A percentile compares a stretch with the other conserved stretches of the same genome.
Evolutionary conservation across 2,329 filamentous ascomycete species (phyloP).

Genomic region (Cephalotrichum gorgonifer): DNA sequence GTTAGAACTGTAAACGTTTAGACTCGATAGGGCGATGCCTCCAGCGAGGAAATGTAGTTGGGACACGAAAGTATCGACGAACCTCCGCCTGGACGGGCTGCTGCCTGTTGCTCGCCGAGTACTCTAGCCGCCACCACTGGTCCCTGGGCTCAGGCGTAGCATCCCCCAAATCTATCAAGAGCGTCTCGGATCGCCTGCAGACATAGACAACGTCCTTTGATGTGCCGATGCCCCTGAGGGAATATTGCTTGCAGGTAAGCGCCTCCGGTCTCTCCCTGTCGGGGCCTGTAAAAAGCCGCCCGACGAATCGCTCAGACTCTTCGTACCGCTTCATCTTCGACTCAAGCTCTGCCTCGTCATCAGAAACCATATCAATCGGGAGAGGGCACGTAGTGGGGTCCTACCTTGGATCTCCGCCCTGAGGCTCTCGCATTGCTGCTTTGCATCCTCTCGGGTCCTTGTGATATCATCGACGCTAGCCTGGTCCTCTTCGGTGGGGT

Average conservation of each 20-base stretch:
- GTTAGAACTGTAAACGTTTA: neutral
- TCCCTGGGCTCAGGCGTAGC: constrained; percentile 19
- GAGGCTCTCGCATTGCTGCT: constrained; percentile 18
- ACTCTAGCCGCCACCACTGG: constrained; percentile 48
- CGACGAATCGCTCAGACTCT: constrained; percentile 25
- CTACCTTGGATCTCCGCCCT: constrained; percentile 6
- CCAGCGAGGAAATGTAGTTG: too few species aligned
- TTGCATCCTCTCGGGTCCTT: constrained; percentile 17
- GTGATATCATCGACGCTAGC: constrained; percentile 9
- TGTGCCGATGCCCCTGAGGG: constrained; percentile 40
- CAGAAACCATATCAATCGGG: neutral
- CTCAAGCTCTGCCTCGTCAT: constrained; percentile 2
- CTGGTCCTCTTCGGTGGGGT: constrained; percentile 21
- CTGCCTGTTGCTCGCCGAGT: constrained; percentile 23
- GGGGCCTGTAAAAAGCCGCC: constrained; percentile 26
- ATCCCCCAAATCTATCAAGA: constrained; percentile 31
- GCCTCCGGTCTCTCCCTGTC: constrained; percentile 25
- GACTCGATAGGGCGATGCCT: too few species aligned
- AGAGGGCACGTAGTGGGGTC: neutral
- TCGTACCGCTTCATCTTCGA: constrained; percentile 4
- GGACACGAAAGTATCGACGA: constrained; percentile 9
- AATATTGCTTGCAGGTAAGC: constrained; percentile 33
- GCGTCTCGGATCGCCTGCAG: constrained; percentile 30
- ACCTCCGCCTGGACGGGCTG: constrained; percentile 40
- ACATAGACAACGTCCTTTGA: constrained; percentile 37